Base-by-base conservation (phyloP, 2,329 filamentous ascomycete genomes). In the Hypoxylon sp. region DNA sequence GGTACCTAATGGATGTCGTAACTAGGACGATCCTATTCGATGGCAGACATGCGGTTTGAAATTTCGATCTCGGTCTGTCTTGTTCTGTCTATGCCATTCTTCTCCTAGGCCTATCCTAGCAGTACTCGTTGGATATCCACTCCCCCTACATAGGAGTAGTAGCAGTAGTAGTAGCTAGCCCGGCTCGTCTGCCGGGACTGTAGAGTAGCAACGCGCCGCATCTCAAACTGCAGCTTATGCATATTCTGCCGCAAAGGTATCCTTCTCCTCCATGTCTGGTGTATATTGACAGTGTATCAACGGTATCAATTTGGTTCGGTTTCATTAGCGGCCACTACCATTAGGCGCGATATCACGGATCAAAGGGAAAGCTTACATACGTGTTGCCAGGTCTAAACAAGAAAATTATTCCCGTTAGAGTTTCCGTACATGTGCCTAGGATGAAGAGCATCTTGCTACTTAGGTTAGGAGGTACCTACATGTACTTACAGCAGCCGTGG, bases 191-290 rank as follows among this genome's bases (percentile, higher is more conserved):
- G 56, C 51, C 54, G 39, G 39, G 58, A 55, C 39, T 51, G 65
- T 53, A 71, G 63, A 64, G 68, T 71, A 37, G 59, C 42, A 69
- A 48, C 51, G 31, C 35, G 56, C 56, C 57, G 46, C 61, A 68
- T 68, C 59, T 66, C 65, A 61, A 66, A 66, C 50, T 24, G 42
- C 51, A 63, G 61, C 48, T 70, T 44, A 24, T 62, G 50, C 33
- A 52, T 63, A 57, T 52, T 47, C 39, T 59, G 48, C 65, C 59
- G 54, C 37, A 63, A 63, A 56, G 37, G 58, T 62, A 48, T 24
- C 44, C 31, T 47, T 35, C 48, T 46, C 31, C 56, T 39, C 57
- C 39, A 29, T 47, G 65, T 65, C 55, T 65, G 51, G 61, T 54
- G 58, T 56, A 59, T 65, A 65, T 65, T 68, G 58, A 53, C 52